Percentiles rank a stretch among this genome's conserved stretches.
These are phyloP conservation scores for Tremellales sp. DNA, from an alignment of 1,284 basidiomycete genomes.

Conservation along the genomic window DNA sequence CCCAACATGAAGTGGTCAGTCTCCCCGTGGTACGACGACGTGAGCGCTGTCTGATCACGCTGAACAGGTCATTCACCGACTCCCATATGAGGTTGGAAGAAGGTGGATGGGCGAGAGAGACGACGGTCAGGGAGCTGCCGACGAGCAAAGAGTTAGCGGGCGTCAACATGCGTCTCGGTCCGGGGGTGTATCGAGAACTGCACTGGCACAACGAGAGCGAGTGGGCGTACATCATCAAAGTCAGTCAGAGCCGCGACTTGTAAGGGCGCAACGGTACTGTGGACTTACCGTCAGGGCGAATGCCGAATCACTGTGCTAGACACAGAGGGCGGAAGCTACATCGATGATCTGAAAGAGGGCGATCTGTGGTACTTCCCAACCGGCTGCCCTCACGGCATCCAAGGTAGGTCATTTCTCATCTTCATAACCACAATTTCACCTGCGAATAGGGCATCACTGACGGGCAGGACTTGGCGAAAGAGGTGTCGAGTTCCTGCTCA, in stretches of 20 bases:
- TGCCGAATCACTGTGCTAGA: conserved; percentile 63
- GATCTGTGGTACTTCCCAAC: conserved; percentile 68
- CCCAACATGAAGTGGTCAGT: conserved; percentile 63
- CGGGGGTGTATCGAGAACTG: conserved; percentile 61
- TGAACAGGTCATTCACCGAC: conserved; percentile 53
- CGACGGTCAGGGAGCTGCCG: conserved; percentile 57
- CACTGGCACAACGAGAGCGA: conserved; percentile 70
- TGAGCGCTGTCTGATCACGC: background rate
- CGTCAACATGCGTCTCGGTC: conserved; percentile 65
- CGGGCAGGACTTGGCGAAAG: conserved; percentile 33
- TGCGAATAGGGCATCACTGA: too few species aligned
- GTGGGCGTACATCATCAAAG: conserved; percentile 39
- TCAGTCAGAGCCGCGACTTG: background rate
- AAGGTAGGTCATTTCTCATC: conserved; percentile 57
- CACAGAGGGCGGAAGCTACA: conserved; percentile 59
- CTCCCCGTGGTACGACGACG: background rate
- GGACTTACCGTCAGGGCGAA: conserved; percentile 55
- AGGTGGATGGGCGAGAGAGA: conserved; percentile 61
- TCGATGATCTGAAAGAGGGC: conserved; percentile 39
- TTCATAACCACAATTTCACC: conserved; percentile 27
- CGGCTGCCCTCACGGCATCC: conserved; percentile 56
- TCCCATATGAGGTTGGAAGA: conserved; percentile 65
- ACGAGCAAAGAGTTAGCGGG: conserved; percentile 61
- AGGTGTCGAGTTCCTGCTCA: conserved; percentile 66
- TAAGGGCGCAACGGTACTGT: too few species aligned